Evolutionary conservation across 345 rosid genomes (phyloP), one percentile per base, ranked within the genome.

Genomic region (Populus tremula): DNA sequence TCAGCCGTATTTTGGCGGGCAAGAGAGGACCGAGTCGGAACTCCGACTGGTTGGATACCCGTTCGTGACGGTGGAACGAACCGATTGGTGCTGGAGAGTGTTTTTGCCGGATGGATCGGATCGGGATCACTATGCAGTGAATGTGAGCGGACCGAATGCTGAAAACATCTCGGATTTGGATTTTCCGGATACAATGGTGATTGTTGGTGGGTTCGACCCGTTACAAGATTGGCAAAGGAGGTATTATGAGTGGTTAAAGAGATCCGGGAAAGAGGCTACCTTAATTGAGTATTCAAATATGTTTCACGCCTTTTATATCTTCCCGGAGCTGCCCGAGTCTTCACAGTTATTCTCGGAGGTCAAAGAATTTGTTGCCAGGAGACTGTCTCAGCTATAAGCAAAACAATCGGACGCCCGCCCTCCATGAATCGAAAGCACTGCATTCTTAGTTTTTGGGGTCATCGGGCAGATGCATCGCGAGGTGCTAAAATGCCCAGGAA

Each of bases 1-100:
- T 14, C 96, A 93, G 72, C 94, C 96, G 2, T 91, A 81, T 76
- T 90, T 93, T 80, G 94, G 96, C 21, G 96, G 94, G 2, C 89
- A 86, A 67, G 91, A 90, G 84, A 83, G 93, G 49, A 45, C 49
- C 49, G 1, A 12, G 16, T 45, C 49, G 13, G 49, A 45, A 45
- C 9, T 12, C 2, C 49, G 3, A 45, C 9, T 45, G 49, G 49
- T 45, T 69, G 20, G 80, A 8, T 53, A 82, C 5, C 77, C 81
- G 4, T 31, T 94, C 5, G 86, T 92, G 0, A 82, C 94, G 7
- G 66, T 86, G 70, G 41, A 65, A 5, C 33, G 78, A 67, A 75
- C 59, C 21, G 81, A 79, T 56, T 79, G 81, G 81, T 31, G 50
- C 31, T 79, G 81, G 81, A 79, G 73, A 21, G 77, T 23, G 77